Evolutionary conservation across 805 yeast species (phyloP), one percentile per base, ranked within the genome.

Genomic region (Komagataella mondaviorum): DNA sequence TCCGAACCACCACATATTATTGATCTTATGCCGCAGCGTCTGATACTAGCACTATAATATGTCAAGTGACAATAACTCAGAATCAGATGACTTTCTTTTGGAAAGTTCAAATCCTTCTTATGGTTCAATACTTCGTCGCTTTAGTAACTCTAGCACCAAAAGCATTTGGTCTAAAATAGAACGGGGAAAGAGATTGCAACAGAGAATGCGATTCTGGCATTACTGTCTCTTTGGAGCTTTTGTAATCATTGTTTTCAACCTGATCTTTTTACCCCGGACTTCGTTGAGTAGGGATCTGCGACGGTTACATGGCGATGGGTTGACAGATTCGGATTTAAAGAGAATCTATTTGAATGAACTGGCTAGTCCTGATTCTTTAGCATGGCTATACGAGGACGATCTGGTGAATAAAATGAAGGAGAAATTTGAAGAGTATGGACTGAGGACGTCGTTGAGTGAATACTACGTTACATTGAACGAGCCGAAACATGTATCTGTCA

Each of bases 181-280:
- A 30, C n/a, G 39, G 39, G 39, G 39, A 8, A 30, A 14, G 39
- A 30, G 14, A 14, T 14, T 30, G 39, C 39, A 44, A 44, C 62
- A 62, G 51, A 56, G 63, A 24, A 64, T 63, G 48, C 55, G 75
- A 50, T 72, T 80, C 52, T 64, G 75, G 63, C 68, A 73, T 56
- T 71, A 73, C 54, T 66, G 73, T 48, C 60, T 69, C 0, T 60
- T 78, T 20, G 85, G 87, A 1, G 54, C 80, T 2, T 51, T 72
- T 2, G 78, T 80, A 48, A 65, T 80, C 43, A 59, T 78, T 14
- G 70, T 76, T 2, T 80, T 85, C 60, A 78, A 85, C 45, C 69
- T 87, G 49, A 78, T 83, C 0, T 89, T 89, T 62, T 70, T 88
- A 14, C 96, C 96, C 1, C 66, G 96, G 52, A 87, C 97, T 1